Evolutionary conservation across 805 yeast genomes (phyloP), one percentile per base, ranked within the genome.

Genomic region (Lipomyces spencermartinsiae): DNA sequence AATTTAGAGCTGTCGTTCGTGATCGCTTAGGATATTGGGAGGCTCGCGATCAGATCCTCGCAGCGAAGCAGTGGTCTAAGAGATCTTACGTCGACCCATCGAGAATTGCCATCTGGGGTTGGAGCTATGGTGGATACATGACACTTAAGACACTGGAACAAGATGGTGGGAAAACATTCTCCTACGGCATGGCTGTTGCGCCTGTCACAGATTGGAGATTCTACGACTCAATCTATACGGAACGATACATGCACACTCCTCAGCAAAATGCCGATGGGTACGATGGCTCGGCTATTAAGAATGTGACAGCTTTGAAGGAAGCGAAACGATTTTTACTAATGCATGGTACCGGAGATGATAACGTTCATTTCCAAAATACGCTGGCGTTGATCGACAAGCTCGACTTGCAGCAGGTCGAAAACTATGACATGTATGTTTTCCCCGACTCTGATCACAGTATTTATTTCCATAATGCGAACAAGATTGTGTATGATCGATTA

Each of bases 321-420:
- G 84, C 83, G 9, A 83, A 83, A 59, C 83, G 98, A 74, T 92
- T 95, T 75, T 79, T 95, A 69, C 77, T 95, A 49, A 92, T 94
- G 92, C 99, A 94, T 76, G 99, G 99, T 0, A 89, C 97, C 0
- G 97, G 97, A 4, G 99, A 95, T 79, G 99, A 95, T 78, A 95
- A 95, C 74, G 99, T 95, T 58, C 98, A 95, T 79, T 86, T 93
- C 79, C 99, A 95, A 77, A 92, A 95, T 80, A 86, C 94, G 57
- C 82, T 92, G 68, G 87, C 88, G 76, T 81, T 95, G 51, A 76
- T 95, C 58, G 98, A 95, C 79, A 80, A 85, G 72, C 82, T 94
- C 64, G 89, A 93, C 74, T 74, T 88, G 64, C 85, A 82, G n/a
- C 85, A 84, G 2, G 85, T 93, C n/a, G 96, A 91, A 75, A 95